Conservation (phyloP, 176 grass and related monocot genomes). For the Guadua angustifolia region DNA sequence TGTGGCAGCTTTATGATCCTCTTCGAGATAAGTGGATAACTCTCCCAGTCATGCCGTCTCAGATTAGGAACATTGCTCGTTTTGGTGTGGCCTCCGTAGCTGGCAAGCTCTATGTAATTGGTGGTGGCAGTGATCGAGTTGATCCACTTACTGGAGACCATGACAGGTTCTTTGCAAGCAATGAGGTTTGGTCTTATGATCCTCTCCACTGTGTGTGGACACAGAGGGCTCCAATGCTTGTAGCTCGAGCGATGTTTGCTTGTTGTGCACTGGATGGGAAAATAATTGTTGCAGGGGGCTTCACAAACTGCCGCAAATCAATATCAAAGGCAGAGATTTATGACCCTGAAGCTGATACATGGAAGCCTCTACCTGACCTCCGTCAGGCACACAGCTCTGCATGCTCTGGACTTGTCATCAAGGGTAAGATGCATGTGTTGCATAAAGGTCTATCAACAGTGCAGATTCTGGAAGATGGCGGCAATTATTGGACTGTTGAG, state of each 20-base stretch:
- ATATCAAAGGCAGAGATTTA: slow-evolving; percentile 92
- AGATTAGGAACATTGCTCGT: slow-evolving; percentile 87
- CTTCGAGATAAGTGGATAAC: slow-evolving; percentile 86
- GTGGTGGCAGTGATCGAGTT: slow-evolving; percentile 91
- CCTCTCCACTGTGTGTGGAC: slow-evolving; percentile 67
- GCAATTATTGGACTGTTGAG: slow-evolving; percentile 71
- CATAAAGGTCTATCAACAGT: slow-evolving; percentile 87
- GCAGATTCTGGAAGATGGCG: slow-evolving; percentile 83
- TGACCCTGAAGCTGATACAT: slow-evolving; percentile 70
- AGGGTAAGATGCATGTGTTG: slow-evolving; percentile 85
- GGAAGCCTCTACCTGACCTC: slow-evolving; percentile 85
- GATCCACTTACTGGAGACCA: slow-evolving; percentile 94
- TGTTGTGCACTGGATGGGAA: slow-evolving; percentile 87
- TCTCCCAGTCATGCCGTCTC: slow-evolving; percentile 89
- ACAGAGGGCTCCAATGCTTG: slow-evolving; percentile 69
- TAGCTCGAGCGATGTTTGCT: slow-evolving; percentile 94
- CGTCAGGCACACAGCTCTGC: slow-evolving; percentile 83
- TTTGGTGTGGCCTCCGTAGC: slow-evolving; percentile 76
- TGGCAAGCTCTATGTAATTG: slow-evolving; percentile 94
- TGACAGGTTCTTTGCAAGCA: slow-evolving; percentile 92
- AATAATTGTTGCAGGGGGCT: slow-evolving; percentile 88
- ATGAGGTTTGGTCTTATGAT: slow-evolving; percentile 96
- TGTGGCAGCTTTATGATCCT: slow-evolving; percentile 97
- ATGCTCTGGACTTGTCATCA: slow-evolving; percentile 86
- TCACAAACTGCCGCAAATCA: slow-evolving; percentile 88